Evolutionary conservation across 2,329 filamentous ascomycete species (phyloP).

Genomic region (Trichoderma cornu-damae): DNA sequence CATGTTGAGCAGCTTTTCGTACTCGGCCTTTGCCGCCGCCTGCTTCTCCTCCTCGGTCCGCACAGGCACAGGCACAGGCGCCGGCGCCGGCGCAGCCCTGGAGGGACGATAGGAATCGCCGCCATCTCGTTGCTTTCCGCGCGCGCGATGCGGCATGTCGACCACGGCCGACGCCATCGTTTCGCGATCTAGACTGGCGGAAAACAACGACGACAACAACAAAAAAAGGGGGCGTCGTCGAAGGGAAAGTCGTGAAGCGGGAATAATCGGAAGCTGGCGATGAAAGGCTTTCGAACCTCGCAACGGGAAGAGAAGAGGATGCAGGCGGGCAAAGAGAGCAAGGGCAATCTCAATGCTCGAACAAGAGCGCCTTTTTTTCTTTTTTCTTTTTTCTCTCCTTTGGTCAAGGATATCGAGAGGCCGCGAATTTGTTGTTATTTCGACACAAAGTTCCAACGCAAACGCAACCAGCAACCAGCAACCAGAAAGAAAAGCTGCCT

Average conservation of each 20-base stretch:
- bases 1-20: constrained; percentile 86
- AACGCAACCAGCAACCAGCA: no score
- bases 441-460: no score
- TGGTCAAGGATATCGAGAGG: no score
- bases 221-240: background rate
- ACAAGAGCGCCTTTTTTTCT: no score
- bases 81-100: constrained; percentile 31
- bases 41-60: constrained; percentile 78
- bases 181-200: background rate
- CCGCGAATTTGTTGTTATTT: no score
- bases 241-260: background rate
- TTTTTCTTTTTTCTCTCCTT: no score
- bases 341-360: no score
- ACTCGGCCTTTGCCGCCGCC: constrained; percentile 83
- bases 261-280: background rate
- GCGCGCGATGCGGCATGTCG: constrained; percentile 38
- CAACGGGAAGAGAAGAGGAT: background rate
- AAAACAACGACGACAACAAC: background rate
- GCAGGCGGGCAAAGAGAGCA: no score
- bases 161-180: constrained; percentile 45
- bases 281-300: background rate
- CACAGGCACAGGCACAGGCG: constrained; percentile 38
- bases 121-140: constrained; percentile 29
- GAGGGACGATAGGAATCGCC: constrained; percentile 47
- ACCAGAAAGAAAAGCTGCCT: no score